Base-by-base conservation (phyloP, 306 rosid genomes). In the Crotalaria pallida region DNA sequence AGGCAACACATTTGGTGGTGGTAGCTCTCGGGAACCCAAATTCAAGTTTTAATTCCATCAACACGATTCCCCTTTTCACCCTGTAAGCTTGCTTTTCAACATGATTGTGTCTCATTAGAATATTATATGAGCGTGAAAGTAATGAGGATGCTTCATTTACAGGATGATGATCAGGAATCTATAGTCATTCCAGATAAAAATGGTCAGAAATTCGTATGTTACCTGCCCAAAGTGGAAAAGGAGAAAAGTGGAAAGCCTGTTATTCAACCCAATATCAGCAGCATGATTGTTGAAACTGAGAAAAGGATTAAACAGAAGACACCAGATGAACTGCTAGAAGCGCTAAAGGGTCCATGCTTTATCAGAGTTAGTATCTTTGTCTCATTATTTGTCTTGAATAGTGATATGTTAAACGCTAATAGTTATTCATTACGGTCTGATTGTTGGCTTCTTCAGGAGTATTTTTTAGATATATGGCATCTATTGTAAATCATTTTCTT, bases 281-380 rank as follows among this genome's bases (percentile, higher is more conserved):
- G 91, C 80, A 73, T 94, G 95, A 89, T 94, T 72, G 82, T 90
- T 53, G 97, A 87, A 84, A 77, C 95, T 31, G 91, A 91, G 85
- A 88, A 87, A 73, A 86, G 82, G 77, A 48, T 84, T 73, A 87
- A 88, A 70, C 63, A 91, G 82, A 94, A 88, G 91, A 94, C 99
- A 3, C 96, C 99, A 2, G 99, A 94, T 84, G 97, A 94, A 67
- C 78, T 94, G 74, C 92, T 94, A 58, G 96, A 88, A 89, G 89
- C 73, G 58, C 84, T 91, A 60, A 84, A 83, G 89, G 99, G 76
- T 15, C 83, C 12, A 70, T 91, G 99, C 80, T 79, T 88, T 80
- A 13, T 84, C 63, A 77, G 96, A 79, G 99, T 93, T 75, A 81
- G 85, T 85, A 80, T 74, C 71, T 59, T 40, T 58, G 29, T 49